Conservation (phyloP, 2,329 filamentous ascomycete species). For the Penicillium polonicum region DNA sequence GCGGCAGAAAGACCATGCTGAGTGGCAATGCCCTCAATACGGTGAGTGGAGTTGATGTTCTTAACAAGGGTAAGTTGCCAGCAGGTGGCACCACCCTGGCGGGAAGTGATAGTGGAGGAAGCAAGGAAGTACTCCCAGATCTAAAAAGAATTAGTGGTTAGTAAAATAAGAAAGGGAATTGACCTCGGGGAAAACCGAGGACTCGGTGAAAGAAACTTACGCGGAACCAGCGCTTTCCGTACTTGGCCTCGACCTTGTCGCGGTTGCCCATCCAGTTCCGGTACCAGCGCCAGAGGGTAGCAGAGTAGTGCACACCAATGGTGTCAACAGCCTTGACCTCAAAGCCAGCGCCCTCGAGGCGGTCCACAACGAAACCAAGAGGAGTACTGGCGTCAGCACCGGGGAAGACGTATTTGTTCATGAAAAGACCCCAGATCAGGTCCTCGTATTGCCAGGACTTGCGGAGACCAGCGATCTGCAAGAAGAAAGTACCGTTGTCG, state of each 20-base stretch:
- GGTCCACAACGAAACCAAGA: slow-evolving; percentile 80
- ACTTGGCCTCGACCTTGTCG: slow-evolving; percentile 91
- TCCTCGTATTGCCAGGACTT: slow-evolving; percentile 98
- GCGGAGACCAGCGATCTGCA: slow-evolving; percentile 91
- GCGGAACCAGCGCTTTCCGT: slow-evolving; percentile 92
- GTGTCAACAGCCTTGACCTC: slow-evolving; percentile 93
- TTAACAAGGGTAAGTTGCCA: slow-evolving; percentile 85
- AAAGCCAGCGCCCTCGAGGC: slow-evolving; percentile 80
- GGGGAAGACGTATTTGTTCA: slow-evolving; percentile 99
- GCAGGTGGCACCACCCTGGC: slow-evolving; percentile 80
- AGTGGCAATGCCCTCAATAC: slow-evolving; percentile 68
- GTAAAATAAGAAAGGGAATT: background rate
- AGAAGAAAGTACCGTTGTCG: slow-evolving; percentile 92
- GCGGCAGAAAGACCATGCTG: slow-evolving; percentile 71
- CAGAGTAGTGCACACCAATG: slow-evolving; percentile 93
- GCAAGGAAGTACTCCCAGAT: slow-evolving; percentile 93
- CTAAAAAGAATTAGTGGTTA: background rate
- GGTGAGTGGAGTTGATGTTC: slow-evolving; percentile 85
- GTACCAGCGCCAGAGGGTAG: slow-evolving; percentile 97
- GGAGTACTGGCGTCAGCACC: slow-evolving; percentile 95
- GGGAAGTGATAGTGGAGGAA: slow-evolving; percentile 77
- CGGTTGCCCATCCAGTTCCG: slow-evolving; percentile 95
- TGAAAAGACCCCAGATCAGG: slow-evolving; percentile 95
- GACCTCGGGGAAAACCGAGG: background rate
- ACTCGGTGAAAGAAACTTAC: background rate